A percentile compares a stretch with the other conserved stretches of the same genome.
These are phyloP conservation scores for Cordyceps javanica DNA, from an alignment of 2,329 filamentous ascomycete species.

Conservation along the genomic window DNA sequence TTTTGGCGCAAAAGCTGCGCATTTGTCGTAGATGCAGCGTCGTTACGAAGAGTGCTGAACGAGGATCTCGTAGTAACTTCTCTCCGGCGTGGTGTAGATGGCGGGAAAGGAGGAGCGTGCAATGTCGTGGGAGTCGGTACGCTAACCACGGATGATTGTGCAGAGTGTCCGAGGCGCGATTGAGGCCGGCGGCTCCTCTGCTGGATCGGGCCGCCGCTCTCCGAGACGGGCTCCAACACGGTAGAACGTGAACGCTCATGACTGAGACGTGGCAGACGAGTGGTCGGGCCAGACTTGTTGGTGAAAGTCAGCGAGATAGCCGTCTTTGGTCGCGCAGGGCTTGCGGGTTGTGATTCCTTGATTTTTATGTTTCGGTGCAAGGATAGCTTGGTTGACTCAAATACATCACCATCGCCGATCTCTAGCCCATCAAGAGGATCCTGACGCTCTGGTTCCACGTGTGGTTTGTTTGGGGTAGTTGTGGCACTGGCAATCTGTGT, in stretches of 20 bases:
- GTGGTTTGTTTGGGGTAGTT: constrained; percentile 23
- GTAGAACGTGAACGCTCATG: constrained; percentile 64
- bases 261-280: constrained; percentile 73
- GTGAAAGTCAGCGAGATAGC: constrained; percentile 88
- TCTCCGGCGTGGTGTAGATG: constrained; percentile 55
- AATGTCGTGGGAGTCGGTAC: constrained; percentile 55
- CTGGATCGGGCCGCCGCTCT: constrained; percentile 69
- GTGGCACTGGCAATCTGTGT: constrained; percentile 20
- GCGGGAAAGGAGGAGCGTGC: constrained; percentile 45
- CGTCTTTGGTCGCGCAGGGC: constrained; percentile 65
- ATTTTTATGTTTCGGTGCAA: constrained; percentile 89
- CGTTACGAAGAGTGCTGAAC: constrained; percentile 46
- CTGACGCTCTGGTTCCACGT: constrained; percentile 49
- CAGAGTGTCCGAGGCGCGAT: constrained; percentile 62
- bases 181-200: constrained; percentile 55
- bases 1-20: constrained; percentile 60
- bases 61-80: constrained; percentile 52
- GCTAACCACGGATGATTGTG: constrained; percentile 62
- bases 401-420: constrained; percentile 74
- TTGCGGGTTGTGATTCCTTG: constrained; percentile 63
- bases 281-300: constrained; percentile 60
- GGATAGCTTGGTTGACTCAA: constrained; percentile 73
- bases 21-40: constrained; percentile 55
- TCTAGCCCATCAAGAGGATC: constrained; percentile 86
- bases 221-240: constrained; percentile 85